A percentile compares a stretch with the other conserved stretches of the same genome.
These are phyloP conservation scores for Bothriochloa decipiens DNA, from an alignment of 176 grass and related monocot species.

Conservation along the genomic window DNA sequence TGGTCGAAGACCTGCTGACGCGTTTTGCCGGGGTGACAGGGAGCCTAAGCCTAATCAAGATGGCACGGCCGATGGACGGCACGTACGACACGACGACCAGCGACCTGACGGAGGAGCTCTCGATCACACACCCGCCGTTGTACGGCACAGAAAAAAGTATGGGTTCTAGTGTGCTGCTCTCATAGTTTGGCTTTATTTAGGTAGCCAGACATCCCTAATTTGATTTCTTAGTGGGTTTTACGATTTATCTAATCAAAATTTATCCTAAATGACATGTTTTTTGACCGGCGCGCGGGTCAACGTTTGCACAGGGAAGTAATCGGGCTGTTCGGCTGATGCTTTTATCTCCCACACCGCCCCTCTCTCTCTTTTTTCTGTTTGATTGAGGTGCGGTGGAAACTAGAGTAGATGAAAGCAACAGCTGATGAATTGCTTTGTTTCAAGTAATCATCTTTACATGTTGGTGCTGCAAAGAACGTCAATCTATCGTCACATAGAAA, in stretches of 20 bases:
- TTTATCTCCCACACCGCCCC: too few species aligned
- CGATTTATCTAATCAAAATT: too few species aligned
- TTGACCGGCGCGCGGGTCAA: too few species aligned
- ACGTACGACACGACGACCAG: background rate
- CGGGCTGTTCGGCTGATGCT: too few species aligned
- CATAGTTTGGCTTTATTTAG: too few species aligned
- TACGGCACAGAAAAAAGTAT: background rate
- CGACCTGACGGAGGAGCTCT: background rate
- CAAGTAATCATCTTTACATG: background rate
- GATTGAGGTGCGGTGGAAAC: background rate
- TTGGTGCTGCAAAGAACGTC: background rate
- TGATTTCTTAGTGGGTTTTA: too few species aligned
- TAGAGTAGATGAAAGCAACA: background rate
- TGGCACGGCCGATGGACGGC: background rate
- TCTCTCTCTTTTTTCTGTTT: background rate
- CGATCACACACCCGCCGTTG: background rate
- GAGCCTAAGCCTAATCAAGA: constrained; percentile 9
- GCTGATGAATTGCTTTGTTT: background rate
- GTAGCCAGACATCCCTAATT: too few species aligned
- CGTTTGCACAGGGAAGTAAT: too few species aligned
- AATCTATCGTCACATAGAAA: background rate
- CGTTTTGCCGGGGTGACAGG: constrained; percentile 33
- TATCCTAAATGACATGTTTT: too few species aligned
- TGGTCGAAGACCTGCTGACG: constrained; percentile 6
- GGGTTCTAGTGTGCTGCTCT: background rate